Evolutionary conservation across 495 filamentous ascomycete genomes (phyloP).

Genomic region (Penicillium simplicissimum): DNA sequence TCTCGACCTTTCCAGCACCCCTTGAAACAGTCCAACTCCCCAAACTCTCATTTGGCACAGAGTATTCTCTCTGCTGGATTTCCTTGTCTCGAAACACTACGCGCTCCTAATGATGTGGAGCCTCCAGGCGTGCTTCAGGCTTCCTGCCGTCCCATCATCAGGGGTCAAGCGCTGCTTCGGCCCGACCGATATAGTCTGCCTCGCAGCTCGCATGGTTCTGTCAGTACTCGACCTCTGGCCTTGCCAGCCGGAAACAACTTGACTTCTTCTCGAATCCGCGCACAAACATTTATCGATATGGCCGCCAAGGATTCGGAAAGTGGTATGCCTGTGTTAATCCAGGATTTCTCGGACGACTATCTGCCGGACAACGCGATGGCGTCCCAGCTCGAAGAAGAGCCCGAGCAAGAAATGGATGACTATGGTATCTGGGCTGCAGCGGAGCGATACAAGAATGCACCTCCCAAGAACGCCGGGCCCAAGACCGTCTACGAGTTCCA

Average conservation of each 20-base stretch:
- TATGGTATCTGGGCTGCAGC: slow-evolving; percentile 36
- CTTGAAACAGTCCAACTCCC: slow-evolving; percentile 43
- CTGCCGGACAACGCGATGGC: slow-evolving; percentile 42
- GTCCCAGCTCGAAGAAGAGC: slow-evolving; percentile 35
- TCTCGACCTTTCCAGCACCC: slow-evolving; percentile 41
- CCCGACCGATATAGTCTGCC: slow-evolving; percentile 52
- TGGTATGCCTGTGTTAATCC: slow-evolving; percentile 45
- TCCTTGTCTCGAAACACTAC: slow-evolving; percentile 64
- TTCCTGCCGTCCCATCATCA: slow-evolving; percentile 62
- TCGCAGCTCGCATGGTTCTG: slow-evolving; percentile 49
- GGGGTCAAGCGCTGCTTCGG: slow-evolving; percentile 48
- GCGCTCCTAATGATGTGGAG: slow-evolving; percentile 73
- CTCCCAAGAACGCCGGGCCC: slow-evolving; percentile 33
- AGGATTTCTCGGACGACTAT: slow-evolving; percentile 46
- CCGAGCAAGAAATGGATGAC: slow-evolving; percentile 41
- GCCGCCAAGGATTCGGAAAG: slow-evolving; percentile 46
- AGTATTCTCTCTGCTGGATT: slow-evolving; percentile 72
- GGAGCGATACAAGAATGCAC: slow-evolving; percentile 30
- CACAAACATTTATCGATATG: slow-evolving; percentile 53
- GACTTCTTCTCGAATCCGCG: slow-evolving; percentile 49
- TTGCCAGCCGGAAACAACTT: slow-evolving; percentile 49
- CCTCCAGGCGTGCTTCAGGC: slow-evolving; percentile 65
- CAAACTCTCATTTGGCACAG: slow-evolving; percentile 71
- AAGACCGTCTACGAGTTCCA: slow-evolving; percentile 44
- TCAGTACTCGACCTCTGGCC: slow-evolving; percentile 44